These are phyloP conservation scores for Paspalum vaginatum DNA, from an alignment of 176 grass and related monocot species.

Conservation along the genomic window DNA sequence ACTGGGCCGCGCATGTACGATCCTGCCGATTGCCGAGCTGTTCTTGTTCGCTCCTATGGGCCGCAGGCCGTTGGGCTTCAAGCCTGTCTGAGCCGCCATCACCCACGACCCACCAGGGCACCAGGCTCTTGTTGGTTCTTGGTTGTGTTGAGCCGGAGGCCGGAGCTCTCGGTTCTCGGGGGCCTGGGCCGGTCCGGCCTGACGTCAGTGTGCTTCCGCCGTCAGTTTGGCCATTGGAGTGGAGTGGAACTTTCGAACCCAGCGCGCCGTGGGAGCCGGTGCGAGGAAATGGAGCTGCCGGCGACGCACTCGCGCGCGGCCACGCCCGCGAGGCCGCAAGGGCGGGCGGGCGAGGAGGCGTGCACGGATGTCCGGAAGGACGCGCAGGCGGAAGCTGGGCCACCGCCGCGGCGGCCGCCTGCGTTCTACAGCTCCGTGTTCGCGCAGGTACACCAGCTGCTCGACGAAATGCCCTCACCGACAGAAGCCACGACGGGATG, in stretches of 20 bases:
- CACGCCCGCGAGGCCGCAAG: background rate
- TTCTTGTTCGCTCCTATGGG: no score
- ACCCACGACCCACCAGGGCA: no score
- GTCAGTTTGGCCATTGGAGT: background rate
- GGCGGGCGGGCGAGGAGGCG: background rate
- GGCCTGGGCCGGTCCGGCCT: no score
- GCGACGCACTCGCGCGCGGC: background rate
- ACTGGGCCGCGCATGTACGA: background rate
- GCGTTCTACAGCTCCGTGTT: slow-evolving; percentile 53
- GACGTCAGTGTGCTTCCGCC: background rate
- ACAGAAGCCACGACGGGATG: background rate
- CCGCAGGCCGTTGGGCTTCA: background rate
- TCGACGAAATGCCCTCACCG: slow-evolving; percentile 55
- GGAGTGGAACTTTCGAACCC: background rate
- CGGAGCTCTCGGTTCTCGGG: background rate
- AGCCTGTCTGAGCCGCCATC: background rate
- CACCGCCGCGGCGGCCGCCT: background rate
- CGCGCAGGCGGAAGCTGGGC: background rate
- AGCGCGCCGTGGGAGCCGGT: background rate
- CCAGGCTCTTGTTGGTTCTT: no score
- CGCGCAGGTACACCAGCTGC: slow-evolving; percentile 40
- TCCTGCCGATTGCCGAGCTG: background rate
- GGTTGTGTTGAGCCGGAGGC: no score
- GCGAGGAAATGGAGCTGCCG: slow-evolving; percentile 33
- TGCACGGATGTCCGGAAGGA: background rate